Conservation (phyloP, 257 asterid species). For the Euphrasia confusa region DNA sequence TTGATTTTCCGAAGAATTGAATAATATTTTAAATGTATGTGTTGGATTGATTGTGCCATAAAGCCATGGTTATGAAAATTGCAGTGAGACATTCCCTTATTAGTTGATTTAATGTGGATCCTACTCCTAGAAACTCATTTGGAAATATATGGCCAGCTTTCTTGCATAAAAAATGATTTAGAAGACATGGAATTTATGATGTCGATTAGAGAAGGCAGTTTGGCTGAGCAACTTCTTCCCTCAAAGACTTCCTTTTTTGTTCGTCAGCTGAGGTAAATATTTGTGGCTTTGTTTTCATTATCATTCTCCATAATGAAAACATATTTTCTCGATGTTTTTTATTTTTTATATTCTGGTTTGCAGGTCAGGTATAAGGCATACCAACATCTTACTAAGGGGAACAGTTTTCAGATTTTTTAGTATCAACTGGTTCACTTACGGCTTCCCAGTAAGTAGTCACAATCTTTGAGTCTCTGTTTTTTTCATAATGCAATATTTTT, state of each 20-base stretch:
- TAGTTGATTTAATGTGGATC: slow-evolving; percentile 16
- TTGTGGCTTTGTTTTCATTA: slow-evolving; percentile 1
- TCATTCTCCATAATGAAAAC: not conserved
- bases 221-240: slow-evolving; percentile 94
- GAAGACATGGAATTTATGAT: slow-evolving; percentile 92
- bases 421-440: slow-evolving; percentile 97
- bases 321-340: slow-evolving; percentile 12
- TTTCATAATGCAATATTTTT: not conserved
- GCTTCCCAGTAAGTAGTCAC: slow-evolving; percentile 77
- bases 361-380: slow-evolving; percentile 98
- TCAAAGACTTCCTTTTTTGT: slow-evolving; percentile 73
- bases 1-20: slow-evolving; percentile 13
- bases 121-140: slow-evolving; percentile 19
- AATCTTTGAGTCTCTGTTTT: slow-evolving; percentile 11
- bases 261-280: slow-evolving; percentile 74
- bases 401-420: slow-evolving; percentile 82
- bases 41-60: slow-evolving; percentile 6
- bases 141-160: slow-evolving; percentile 52
- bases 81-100: slow-evolving; percentile 4
- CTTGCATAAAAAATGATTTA: slow-evolving; percentile 70
- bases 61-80: slow-evolving; percentile 9
- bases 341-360: slow-evolving; percentile 19
- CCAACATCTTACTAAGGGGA: slow-evolving; percentile 80
- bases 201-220: slow-evolving; percentile 82
- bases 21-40: slow-evolving; percentile 3